A percentile compares a stretch with the other conserved stretches of the same genome.
Evolutionary conservation across 768 basidiomycete species (phyloP).

Genomic region (Hortiboletus flavorubellus): DNA sequence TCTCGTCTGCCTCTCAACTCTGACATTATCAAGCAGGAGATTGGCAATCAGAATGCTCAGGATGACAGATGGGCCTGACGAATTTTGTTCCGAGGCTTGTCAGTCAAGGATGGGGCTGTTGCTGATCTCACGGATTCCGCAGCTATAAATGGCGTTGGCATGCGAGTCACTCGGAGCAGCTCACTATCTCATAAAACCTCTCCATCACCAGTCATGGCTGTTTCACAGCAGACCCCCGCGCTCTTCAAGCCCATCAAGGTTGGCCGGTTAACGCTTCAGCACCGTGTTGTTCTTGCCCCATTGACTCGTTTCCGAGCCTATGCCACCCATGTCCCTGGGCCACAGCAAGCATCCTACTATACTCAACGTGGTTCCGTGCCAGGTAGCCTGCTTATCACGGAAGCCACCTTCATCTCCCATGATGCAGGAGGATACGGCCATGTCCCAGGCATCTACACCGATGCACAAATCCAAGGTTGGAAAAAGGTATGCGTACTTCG

Average conservation of each 20-base stretch:
- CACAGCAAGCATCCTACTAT: conserved; percentile 45
- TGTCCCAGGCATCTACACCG: conserved; percentile 64
- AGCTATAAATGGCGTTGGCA: no score
- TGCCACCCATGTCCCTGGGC: conserved; percentile 35
- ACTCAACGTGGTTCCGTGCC: conserved; percentile 43
- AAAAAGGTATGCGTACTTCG: conserved; percentile 33
- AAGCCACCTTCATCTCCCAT: conserved; percentile 51
- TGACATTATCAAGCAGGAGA: no score
- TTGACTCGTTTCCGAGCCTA: conserved; percentile 44
- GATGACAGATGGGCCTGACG: no score
- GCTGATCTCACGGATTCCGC: no score
- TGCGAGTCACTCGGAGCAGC: no score
- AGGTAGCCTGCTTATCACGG: conserved; percentile 55
- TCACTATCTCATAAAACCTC: no score
- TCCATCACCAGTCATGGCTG: background rate
- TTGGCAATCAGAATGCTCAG: no score
- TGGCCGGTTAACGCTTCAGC: conserved; percentile 40
- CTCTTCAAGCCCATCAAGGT: conserved; percentile 49
- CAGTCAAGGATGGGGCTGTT: no score
- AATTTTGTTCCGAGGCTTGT: no score
- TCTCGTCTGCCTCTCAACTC: no score
- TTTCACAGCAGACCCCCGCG: background rate
- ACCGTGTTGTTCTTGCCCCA: conserved; percentile 55
- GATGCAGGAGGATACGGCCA: conserved; percentile 47
- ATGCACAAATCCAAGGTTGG: conserved; percentile 54